Evolutionary conservation across 192 early-diverging fungal genomes (phyloP).

Genomic region (Chytriomyces hyalinus): DNA sequence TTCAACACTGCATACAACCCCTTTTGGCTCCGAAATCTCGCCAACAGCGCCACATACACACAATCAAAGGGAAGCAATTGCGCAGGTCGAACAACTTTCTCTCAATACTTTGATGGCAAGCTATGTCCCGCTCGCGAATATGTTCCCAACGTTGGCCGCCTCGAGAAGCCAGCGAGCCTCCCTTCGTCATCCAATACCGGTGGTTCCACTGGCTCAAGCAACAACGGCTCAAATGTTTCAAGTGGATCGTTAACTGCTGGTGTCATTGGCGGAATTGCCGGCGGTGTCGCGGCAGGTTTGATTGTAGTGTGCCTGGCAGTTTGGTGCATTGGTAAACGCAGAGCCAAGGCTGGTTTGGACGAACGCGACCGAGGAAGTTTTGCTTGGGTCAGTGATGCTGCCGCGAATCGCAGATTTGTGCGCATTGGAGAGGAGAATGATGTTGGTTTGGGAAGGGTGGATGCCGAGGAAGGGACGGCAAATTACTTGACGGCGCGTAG

Average conservation of each 20-base stretch:
- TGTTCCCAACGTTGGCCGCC: neutral
- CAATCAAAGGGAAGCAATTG: neutral
- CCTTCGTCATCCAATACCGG: neutral
- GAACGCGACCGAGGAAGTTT: neutral
- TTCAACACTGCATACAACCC: neutral
- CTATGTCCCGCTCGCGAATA: neutral
- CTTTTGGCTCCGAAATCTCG: slow-evolving; percentile 14
- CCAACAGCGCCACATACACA: slow-evolving; percentile 9
- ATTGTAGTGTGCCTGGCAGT: neutral
- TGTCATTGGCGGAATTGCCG: slow-evolving; percentile 12
- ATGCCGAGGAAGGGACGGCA: too few species aligned
- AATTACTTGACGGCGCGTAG: too few species aligned
- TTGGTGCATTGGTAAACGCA: neutral
- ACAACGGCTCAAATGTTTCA: neutral
- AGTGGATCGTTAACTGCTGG: neutral
- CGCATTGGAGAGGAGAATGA: neutral
- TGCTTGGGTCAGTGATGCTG: slow-evolving; percentile 12
- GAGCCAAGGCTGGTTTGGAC: neutral
- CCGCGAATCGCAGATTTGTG: neutral
- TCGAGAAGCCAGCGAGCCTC: neutral
- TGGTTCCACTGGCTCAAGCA: neutral
- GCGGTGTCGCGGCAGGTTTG: neutral
- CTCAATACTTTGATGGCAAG: neutral
- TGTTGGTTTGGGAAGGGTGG: too few species aligned
- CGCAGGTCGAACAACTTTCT: neutral